Conservation (phyloP, 306 rosid species). For the Castanopsis chinensis region DNA sequence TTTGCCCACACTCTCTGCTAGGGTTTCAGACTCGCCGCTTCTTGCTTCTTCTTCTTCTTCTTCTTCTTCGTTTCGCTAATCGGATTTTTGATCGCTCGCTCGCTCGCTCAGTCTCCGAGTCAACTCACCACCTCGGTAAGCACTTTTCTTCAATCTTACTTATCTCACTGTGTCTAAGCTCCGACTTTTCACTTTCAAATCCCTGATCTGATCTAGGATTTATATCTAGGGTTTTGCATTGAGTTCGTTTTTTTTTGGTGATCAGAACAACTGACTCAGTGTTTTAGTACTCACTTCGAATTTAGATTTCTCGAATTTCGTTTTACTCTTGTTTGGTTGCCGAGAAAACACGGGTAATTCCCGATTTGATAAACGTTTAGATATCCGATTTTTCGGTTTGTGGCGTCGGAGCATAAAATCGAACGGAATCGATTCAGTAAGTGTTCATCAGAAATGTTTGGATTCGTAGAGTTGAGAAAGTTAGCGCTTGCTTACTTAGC, state of each 20-base stretch:
- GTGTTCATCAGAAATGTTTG: no score
- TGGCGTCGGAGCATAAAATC: neutral
- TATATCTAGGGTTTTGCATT: neutral
- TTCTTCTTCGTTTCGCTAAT: neutral
- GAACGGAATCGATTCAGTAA: no score
- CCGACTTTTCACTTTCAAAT: neutral
- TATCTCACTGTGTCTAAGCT: neutral
- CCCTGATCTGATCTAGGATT: constrained; percentile 31
- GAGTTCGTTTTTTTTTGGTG: neutral
- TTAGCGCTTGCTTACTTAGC: neutral
- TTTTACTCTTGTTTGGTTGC: neutral
- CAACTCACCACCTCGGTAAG: constrained; percentile 34
- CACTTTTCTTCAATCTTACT: constrained; percentile 13
- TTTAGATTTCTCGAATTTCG: neutral
- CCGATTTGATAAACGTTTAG: neutral
- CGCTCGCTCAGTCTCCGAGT: constrained; percentile 23
- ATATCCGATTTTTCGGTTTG: neutral
- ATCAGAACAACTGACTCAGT: constrained; percentile 15
- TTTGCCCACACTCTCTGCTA: constrained; percentile 70
- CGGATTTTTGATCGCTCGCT: constrained; percentile 9
- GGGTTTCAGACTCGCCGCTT: constrained; percentile 81
- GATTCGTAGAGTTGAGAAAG: no score
- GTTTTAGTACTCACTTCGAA: neutral
- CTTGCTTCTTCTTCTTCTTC: constrained; percentile 7
- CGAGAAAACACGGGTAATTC: neutral